These are phyloP conservation scores for Triangularia setosa DNA, from an alignment of 2,329 filamentous ascomycete species.

Conservation along the genomic window DNA sequence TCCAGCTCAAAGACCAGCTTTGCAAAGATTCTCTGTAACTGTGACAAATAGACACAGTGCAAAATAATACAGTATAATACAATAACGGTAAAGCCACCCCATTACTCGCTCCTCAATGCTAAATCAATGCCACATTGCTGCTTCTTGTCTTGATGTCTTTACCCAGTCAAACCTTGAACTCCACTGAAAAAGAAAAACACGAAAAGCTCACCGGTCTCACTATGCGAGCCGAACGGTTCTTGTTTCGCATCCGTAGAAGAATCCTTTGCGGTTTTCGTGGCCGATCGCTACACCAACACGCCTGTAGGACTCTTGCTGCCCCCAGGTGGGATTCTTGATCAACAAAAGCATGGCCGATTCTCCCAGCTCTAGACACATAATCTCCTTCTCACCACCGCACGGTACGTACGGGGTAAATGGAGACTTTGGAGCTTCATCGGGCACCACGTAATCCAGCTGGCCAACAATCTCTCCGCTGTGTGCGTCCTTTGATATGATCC, in stretches of 20 bases:
- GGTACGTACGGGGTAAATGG: slow-evolving; percentile 9
- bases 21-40: background rate
- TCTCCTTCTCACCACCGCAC: slow-evolving; percentile 21
- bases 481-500: slow-evolving; percentile 24
- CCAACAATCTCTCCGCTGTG: slow-evolving; percentile 26
- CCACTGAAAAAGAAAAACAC: background rate
- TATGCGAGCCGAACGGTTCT: slow-evolving; percentile 15
- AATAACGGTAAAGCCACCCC: background rate
- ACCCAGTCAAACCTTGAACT: background rate
- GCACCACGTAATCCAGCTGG: slow-evolving; percentile 24
- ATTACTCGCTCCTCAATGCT: background rate
- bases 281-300: slow-evolving; percentile 25
- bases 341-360: slow-evolving; percentile 26
- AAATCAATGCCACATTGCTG: background rate
- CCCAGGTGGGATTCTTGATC: background rate
- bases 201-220: background rate
- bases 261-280: slow-evolving; percentile 23
- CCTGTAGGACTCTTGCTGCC: slow-evolving; percentile 14
- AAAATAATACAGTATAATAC: background rate
- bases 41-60: background rate
- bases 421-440: background rate
- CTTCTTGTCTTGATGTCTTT: background rate
- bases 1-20: background rate
- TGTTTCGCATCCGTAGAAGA: slow-evolving; percentile 26
- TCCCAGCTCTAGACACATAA: slow-evolving; percentile 27